Conservation (phyloP, 2,329 filamentous ascomycete genomes). For the Colletotrichum agaves region DNA sequence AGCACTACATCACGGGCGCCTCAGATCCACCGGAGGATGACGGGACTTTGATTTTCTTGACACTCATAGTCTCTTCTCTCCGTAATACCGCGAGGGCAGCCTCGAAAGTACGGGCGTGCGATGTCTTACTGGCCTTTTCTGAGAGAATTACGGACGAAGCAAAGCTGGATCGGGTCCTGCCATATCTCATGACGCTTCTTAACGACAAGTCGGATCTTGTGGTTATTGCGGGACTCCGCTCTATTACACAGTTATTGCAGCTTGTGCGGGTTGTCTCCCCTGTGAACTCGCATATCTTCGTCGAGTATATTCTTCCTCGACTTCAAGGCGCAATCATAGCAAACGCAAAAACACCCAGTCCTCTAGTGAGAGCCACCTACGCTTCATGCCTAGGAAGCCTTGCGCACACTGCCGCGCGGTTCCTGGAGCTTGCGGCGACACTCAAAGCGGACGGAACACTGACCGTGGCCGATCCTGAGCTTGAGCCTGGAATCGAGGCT, state of each 20-base stretch:
- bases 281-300: constrained; percentile 75
- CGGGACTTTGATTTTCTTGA: constrained; percentile 91
- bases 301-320: constrained; percentile 74
- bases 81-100: constrained; percentile 89
- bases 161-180: constrained; percentile 91
- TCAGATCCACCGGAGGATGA: constrained; percentile 78
- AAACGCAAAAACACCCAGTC: constrained; percentile 63
- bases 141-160: constrained; percentile 94
- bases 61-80: constrained; percentile 86
- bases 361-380: constrained; percentile 88
- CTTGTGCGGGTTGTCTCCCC: constrained; percentile 89
- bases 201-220: constrained; percentile 87
- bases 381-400: constrained; percentile 91
- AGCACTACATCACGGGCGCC: constrained; percentile 72
- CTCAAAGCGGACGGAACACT: constrained; percentile 85
- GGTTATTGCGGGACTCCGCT: constrained; percentile 84
- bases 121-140: constrained; percentile 90
- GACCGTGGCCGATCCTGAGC: constrained; percentile 79
- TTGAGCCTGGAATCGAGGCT: constrained; percentile 75
- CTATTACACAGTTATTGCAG: constrained; percentile 87
- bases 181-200: constrained; percentile 86
- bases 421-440: constrained; percentile 91
- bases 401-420: constrained; percentile 84
- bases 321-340: constrained; percentile 66
- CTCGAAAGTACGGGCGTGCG: constrained; percentile 89